Conservation (phyloP, 2,329 filamentous ascomycete species). For the Botrytis pseudocinerea region DNA sequence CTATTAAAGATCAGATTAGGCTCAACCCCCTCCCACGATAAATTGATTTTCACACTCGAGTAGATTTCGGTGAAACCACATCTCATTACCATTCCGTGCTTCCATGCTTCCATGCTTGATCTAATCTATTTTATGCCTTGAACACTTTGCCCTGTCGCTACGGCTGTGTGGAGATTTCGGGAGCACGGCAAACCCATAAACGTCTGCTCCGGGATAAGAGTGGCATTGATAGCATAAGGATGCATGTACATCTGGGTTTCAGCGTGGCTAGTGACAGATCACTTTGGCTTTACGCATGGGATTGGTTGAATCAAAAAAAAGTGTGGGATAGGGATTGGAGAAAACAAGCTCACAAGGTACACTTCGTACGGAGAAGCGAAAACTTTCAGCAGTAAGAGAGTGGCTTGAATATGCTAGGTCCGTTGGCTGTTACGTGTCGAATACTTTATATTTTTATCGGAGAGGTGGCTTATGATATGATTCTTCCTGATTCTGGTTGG, state of each 20-base stretch:
- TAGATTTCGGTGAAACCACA: slow-evolving; percentile 6
- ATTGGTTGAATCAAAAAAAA: neutral
- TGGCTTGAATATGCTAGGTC: slow-evolving; percentile 5
- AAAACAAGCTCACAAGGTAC: no score
- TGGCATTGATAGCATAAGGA: neutral
- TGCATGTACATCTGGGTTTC: slow-evolving; percentile 8
- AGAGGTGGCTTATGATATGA: slow-evolving; percentile 5
- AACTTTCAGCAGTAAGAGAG: slow-evolving; percentile 2
- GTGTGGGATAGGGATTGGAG: neutral
- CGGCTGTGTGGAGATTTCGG: slow-evolving; percentile 10
- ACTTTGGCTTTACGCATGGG: neutral
- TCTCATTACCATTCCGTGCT: neutral
- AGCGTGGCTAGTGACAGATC: neutral
- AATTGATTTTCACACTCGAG: neutral
- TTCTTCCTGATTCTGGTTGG: neutral
- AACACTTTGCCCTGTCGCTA: neutral
- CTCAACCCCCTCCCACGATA: neutral
- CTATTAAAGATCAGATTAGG: neutral
- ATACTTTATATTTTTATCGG: neutral
- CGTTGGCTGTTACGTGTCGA: slow-evolving; percentile 16
- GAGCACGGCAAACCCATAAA: neutral
- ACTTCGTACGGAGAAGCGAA: neutral
- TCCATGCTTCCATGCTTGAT: neutral
- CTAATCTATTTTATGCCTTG: neutral
- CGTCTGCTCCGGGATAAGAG: neutral